Percentiles rank a stretch among this genome's conserved stretches.
These are phyloP conservation scores for Myriosclerotinia scirpicola DNA, from an alignment of 2,329 filamentous ascomycete species.

Conservation along the genomic window DNA sequence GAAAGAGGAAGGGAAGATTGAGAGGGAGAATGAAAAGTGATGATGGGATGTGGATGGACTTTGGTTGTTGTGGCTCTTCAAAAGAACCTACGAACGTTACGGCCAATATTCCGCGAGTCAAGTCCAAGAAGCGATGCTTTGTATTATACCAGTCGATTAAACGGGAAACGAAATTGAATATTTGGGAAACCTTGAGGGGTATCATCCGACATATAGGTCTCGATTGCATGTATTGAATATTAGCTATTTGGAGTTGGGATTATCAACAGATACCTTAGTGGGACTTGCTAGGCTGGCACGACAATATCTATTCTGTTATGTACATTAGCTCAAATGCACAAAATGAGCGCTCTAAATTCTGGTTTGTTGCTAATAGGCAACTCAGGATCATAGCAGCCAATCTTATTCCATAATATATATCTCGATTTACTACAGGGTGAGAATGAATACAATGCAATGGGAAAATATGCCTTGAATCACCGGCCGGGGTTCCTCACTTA, in stretches of 20 bases:
- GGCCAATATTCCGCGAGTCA: not conserved
- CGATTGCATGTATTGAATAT: not conserved
- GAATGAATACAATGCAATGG: no score
- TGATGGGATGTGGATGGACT: not conserved
- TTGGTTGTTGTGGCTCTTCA: not conserved
- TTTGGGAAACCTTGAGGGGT: no score
- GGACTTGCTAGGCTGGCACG: not conserved
- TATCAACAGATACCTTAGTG: not conserved
- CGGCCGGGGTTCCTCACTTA: no score
- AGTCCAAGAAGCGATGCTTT: not conserved
- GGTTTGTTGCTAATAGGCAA: no score
- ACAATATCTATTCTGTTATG: not conserved
- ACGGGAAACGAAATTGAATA: not conserved
- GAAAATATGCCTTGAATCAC: no score
- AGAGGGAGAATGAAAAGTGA: not conserved
- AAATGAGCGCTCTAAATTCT: no score
- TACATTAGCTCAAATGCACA: not conserved
- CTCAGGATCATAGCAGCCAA: no score
- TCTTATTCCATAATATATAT: no score
- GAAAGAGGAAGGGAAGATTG: slow-evolving; percentile 7
- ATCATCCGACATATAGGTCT: not conserved
- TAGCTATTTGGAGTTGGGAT: not conserved
- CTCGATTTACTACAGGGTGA: no score
- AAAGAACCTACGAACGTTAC: slow-evolving; percentile 6
- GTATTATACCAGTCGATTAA: not conserved